A percentile compares a stretch with the other conserved stretches of the same genome.
phyloP scores from a whole-genome alignment of 2,329 filamentous ascomycete genomes.

The Coleophoma cylindrospora region DNA sequence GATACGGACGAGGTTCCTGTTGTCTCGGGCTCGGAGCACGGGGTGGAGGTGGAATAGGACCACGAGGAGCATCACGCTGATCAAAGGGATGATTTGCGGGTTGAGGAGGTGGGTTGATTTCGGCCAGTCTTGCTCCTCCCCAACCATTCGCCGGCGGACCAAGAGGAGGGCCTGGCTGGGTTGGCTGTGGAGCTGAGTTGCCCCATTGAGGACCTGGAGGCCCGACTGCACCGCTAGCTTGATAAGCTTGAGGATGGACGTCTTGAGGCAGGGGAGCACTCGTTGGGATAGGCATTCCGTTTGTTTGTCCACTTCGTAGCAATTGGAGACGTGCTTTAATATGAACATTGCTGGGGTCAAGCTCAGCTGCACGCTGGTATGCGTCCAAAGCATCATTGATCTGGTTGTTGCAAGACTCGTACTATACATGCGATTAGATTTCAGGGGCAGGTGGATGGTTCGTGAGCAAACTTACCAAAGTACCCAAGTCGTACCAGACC shows the following conservation, averaged over 20 bases:
- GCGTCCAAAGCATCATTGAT: conserved; percentile 94
- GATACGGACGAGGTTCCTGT: conserved; percentile 62
- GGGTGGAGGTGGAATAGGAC: conserved; percentile 63
- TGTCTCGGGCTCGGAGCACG: conserved; percentile 63
- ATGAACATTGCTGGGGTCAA: conserved; percentile 88
- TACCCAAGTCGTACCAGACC: conserved; percentile 98
- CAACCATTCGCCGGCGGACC: conserved; percentile 41
- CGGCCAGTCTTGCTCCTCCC: conserved; percentile 65
- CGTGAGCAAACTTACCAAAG: conserved; percentile 62
- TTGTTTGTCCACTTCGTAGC: conserved; percentile 74
- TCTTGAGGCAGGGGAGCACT: conserved; percentile 88
- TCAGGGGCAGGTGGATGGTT: conserved; percentile 14
- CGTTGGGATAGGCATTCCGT: conserved; percentile 65
- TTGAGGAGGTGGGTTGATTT: conserved; percentile 72
- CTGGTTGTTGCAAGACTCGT: conserved; percentile 99
- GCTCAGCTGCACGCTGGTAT: conserved; percentile 88
- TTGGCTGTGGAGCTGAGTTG: conserved; percentile 64
- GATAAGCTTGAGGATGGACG: conserved; percentile 92
- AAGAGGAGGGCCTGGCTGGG: conserved; percentile 38
- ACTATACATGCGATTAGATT: conserved; percentile 45
- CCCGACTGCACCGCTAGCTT: conserved; percentile 74
- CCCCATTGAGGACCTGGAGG: conserved; percentile 89
- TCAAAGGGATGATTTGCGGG: conserved; percentile 74
- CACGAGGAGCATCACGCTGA: conserved; percentile 66
- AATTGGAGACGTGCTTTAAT: conserved; percentile 94